Conservation (phyloP, 306 rosid genomes). For the Betula pendula region DNA sequence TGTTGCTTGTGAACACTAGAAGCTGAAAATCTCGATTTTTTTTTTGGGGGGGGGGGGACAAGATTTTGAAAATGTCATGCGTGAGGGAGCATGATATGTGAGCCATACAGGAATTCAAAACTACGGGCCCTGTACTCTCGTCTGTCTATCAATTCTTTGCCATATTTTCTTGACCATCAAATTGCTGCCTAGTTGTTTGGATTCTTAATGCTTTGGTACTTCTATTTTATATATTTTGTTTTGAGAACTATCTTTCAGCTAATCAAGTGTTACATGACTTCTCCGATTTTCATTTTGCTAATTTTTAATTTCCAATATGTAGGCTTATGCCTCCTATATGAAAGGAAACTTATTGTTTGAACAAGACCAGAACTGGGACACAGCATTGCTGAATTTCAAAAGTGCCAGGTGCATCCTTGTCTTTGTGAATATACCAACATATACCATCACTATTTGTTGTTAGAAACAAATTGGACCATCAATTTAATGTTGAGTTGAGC, state of each 20-base stretch:
- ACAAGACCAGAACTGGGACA: conserved; percentile 93
- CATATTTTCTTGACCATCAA: neutral
- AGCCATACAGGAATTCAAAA: neutral
- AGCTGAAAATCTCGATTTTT: neutral
- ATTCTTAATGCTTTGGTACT: conserved; percentile 20
- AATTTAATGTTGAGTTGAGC: neutral
- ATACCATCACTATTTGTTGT: neutral
- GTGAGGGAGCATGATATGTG: neutral
- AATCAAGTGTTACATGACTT: conserved; percentile 19
- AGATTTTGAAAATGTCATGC: neutral
- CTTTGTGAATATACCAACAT: conserved; percentile 16
- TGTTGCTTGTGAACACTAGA: neutral
- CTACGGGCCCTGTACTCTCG: neutral
- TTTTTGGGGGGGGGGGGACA: neutral
- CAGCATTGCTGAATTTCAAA: conserved; percentile 86
- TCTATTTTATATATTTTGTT: conserved; percentile 2
- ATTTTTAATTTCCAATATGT: conserved; percentile 14
- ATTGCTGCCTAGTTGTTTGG: conserved; percentile 3
- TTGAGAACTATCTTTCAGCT: neutral
- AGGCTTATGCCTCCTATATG: conserved; percentile 98
- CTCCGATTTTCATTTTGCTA: conserved; percentile 12
- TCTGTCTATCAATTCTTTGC: neutral
- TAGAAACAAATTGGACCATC: neutral
- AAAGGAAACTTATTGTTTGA: conserved; percentile 94
- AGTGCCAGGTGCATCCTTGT: conserved; percentile 76